A percentile compares a stretch with the other conserved stretches of the same genome.
phyloP scores from a whole-genome alignment of 2,329 filamentous ascomycete genomes.

The Aspergillus quadricinctus region DNA sequence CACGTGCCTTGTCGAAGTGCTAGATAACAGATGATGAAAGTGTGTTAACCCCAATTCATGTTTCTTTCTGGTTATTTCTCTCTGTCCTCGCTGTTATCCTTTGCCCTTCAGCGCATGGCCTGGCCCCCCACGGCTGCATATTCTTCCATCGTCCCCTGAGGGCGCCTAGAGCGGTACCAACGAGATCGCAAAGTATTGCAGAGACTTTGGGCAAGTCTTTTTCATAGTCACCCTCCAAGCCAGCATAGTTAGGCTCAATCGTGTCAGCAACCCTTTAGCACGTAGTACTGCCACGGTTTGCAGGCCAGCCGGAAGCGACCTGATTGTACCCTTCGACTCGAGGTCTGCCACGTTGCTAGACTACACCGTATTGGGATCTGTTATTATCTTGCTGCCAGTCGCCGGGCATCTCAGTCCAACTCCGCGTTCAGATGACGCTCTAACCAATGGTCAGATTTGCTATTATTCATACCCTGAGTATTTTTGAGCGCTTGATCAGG shows the following conservation, averaged over 20 bases:
- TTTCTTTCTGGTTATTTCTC: neutral
- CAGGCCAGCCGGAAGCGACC: slow-evolving; percentile 11
- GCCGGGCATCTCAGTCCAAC: neutral
- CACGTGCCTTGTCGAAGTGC: neutral
- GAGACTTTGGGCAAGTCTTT: neutral
- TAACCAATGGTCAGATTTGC: slow-evolving; percentile 1
- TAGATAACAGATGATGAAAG: neutral
- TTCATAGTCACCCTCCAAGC: neutral
- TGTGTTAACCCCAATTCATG: neutral
- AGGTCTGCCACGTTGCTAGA: slow-evolving; percentile 19
- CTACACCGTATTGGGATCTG: slow-evolving; percentile 16
- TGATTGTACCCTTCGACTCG: slow-evolving; percentile 16
- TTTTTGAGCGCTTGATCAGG: slow-evolving; percentile 9
- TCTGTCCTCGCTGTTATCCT: too few relatives aligned
- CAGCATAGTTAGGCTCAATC: neutral
- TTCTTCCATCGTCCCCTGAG: neutral
- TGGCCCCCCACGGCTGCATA: neutral
- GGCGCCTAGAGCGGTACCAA: neutral
- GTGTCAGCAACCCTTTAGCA: slow-evolving; percentile 4
- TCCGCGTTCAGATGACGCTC: slow-evolving; percentile 7
- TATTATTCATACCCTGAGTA: neutral
- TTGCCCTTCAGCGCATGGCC: neutral
- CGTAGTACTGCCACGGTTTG: slow-evolving; percentile 3
- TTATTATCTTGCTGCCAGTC: neutral
- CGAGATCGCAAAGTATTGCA: neutral